These are phyloP conservation scores for Heracleum sosnowskyi DNA, from an alignment of 129 eudicot species.

Conservation along the genomic window DNA sequence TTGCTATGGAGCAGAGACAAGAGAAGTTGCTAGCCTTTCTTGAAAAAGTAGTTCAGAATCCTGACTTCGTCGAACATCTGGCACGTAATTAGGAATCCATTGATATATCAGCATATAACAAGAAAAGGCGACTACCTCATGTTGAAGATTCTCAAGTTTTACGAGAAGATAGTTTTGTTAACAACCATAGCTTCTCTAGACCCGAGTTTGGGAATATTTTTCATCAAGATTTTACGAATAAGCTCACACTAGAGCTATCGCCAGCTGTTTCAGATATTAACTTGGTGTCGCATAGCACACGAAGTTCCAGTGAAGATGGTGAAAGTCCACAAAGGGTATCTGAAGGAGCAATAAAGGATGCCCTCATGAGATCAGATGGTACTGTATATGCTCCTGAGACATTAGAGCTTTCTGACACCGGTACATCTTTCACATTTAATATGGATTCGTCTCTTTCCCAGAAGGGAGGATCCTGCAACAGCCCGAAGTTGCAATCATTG, in stretches of 20 bases:
- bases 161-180: conserved; percentile 39
- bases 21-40: conserved; percentile 39
- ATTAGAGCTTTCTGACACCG: conserved; percentile 76
- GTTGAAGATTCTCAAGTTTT: conserved; percentile 22
- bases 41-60: conserved; percentile 54
- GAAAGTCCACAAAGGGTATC: conserved; percentile 44
- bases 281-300: conserved; percentile 75
- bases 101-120: conserved; percentile 64
- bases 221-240: conserved; percentile 56
- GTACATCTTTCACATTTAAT: conserved; percentile 54
- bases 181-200: conserved; percentile 49
- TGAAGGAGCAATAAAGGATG: conserved; percentile 31
- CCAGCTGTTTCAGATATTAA: conserved; percentile 74
- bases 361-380: conserved; percentile 22
- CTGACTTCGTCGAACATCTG: conserved; percentile 56
- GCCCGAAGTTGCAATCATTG: conserved; percentile 26
- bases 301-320: conserved; percentile 70
- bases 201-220: conserved; percentile 47
- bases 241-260: conserved; percentile 61
- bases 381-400: conserved; percentile 39
- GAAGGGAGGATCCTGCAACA: conserved; percentile 25
- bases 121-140: conserved; percentile 66
- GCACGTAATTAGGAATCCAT: conserved; percentile 63
- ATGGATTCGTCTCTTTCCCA: conserved; percentile 47
- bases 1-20: conserved; percentile 59